These are phyloP conservation scores for Exserohilum turcica DNA, from an alignment of 2,329 filamentous ascomycete species.

Conservation along the genomic window DNA sequence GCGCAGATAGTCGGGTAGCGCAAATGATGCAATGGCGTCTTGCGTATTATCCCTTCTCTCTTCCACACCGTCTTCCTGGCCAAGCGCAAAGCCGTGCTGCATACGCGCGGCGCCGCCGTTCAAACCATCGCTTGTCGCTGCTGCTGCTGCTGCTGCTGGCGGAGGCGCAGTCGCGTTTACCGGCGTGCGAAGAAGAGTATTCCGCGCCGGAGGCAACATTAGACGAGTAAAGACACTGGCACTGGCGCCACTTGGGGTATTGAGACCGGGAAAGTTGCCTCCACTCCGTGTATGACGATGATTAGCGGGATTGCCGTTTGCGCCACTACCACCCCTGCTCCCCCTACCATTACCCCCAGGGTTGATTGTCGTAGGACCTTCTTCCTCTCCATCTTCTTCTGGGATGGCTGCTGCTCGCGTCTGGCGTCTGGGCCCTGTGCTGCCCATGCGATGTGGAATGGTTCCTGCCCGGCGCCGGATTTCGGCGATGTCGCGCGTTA, in stretches of 20 bases:
- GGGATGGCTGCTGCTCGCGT: neutral
- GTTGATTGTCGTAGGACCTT: too few species aligned
- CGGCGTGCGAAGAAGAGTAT: neutral
- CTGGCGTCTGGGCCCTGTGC: neutral
- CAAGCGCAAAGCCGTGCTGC: neutral
- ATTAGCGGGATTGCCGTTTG: neutral
- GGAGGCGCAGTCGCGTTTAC: neutral
- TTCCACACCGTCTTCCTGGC: neutral
- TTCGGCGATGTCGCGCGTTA: slow-evolving; percentile 14
- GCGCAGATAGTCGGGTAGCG: neutral
- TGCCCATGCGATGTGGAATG: neutral
- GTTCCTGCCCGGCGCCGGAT: slow-evolving; percentile 14
- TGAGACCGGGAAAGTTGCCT: neutral
- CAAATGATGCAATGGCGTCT: neutral
- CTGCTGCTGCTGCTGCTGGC: neutral
- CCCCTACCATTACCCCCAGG: too few species aligned
- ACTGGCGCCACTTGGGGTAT: neutral
- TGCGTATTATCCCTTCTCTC: neutral
- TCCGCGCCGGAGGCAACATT: neutral
- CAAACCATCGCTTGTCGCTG: neutral
- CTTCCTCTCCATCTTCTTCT: neutral
- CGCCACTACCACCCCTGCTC: too few species aligned
- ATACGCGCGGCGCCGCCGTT: neutral
- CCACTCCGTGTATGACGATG: too few species aligned
- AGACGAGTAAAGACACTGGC: neutral